Evolutionary conservation across 2,329 filamentous ascomycete genomes (phyloP), one percentile per base, ranked within the genome.

Genomic region (Tricladium varicosporioides): DNA sequence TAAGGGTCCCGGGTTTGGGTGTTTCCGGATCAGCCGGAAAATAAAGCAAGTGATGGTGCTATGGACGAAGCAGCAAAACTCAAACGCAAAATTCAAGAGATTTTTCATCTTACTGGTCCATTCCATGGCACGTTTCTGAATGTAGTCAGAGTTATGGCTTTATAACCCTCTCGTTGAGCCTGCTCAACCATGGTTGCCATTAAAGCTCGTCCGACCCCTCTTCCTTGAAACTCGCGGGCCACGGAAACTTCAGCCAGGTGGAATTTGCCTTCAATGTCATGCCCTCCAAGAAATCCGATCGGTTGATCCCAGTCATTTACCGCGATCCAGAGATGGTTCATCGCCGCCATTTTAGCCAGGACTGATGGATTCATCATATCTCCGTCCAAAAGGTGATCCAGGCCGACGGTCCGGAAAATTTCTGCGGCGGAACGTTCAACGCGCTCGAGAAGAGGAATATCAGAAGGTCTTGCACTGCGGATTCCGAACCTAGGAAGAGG

Each of bases 241-340:
- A 70, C 68, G 7, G 67, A 69, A 27, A 71, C 50, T 55, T 69
- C 63, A n/a, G 63, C 62, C 27, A 70, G 61, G 48, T 70, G 65
- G 49, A 70, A 70, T 53, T 65, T 65, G 16, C 62, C 67, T 45
- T 65, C 64, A 7, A 69, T 31, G 33, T 60, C 58, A 36, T 66
- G 52, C 2, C 66, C 67, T 57, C 60, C 64, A 32, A 66, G 45
- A 36, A 71, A 71, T 5, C 67, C 69, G 10, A 70, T 64, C 1
- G 67, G 67, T 31, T 64, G 60, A 40, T 68, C 62, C 57, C 60
- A 61, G 27, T 57, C 49, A 49, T 67, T 58, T 27, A 61, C 62
- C 14, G 66, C 68, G 19, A 70, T 56, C 67, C 65, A 69, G 19
- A 70, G 67, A 46, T 69, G 63, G 10, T 64, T 60, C 18, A 60